A percentile compares a stretch with the other conserved stretches of the same genome.
Conservation (phyloP, 148 eudicot genomes). For the Rhododendron kiyosumense region DNA sequence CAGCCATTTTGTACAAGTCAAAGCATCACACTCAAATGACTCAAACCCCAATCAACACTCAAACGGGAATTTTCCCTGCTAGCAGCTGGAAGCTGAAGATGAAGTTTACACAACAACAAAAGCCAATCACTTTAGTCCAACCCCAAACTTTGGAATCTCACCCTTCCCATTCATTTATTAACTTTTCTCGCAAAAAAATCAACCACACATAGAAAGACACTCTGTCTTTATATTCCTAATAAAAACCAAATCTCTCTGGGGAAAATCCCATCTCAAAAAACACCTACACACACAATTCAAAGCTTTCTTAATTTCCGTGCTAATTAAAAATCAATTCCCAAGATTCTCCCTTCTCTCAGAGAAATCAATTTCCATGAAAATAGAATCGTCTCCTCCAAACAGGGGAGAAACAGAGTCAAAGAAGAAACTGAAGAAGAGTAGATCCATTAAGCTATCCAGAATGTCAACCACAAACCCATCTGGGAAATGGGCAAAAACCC, state of each 20-base stretch:
- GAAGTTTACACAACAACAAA: neutral
- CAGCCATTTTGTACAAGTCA: constrained; percentile 12
- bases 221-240: neutral
- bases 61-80: neutral
- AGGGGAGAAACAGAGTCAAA: constrained; percentile 31
- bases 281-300: neutral
- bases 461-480: constrained; percentile 37
- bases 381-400: constrained; percentile 19
- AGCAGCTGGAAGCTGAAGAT: neutral
- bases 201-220: neutral
- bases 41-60: neutral
- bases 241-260: neutral
- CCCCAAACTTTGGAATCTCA: constrained; percentile 2
- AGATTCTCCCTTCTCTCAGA: neutral
- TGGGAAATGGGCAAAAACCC: constrained; percentile 27
- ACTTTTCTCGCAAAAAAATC: constrained; percentile 4
- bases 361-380: constrained; percentile 6
- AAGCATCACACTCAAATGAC: neutral
- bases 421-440: constrained; percentile 48
- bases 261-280: neutral
- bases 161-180: neutral
- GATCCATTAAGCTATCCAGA: constrained; percentile 55
- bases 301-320: neutral
- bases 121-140: constrained; percentile 5
- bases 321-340: neutral